These are phyloP conservation scores for Pinus tabuliformis DNA, from an alignment of 75 land plant genomes.

Conservation along the genomic window DNA sequence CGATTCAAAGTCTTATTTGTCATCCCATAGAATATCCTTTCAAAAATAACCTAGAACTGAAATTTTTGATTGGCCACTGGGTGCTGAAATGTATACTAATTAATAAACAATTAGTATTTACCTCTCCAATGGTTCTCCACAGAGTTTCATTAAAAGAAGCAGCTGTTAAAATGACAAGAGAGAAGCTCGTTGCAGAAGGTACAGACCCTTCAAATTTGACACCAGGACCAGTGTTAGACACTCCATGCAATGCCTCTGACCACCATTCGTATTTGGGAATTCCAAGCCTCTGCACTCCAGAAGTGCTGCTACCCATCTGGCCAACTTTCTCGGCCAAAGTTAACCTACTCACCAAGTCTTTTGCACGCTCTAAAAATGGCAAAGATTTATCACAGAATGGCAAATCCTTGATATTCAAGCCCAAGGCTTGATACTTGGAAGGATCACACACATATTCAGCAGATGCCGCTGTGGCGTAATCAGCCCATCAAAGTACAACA, in stretches of 20 bases:
- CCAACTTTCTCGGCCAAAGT: slow-evolving; percentile 50
- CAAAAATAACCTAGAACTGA: no score
- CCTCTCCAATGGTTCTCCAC: no score
- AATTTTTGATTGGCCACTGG: no score
- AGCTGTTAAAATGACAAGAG: background rate
- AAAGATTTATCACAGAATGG: slow-evolving; percentile 46
- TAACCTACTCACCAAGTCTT: slow-evolving; percentile 43
- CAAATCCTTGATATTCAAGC: slow-evolving; percentile 3
- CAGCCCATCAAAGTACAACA: no score
- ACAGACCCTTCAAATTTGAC: slow-evolving; percentile 29
- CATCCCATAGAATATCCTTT: no score
- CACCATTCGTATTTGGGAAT: slow-evolving; percentile 69
- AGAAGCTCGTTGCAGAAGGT: slow-evolving; percentile 72
- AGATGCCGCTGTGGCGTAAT: no score
- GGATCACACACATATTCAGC: background rate
- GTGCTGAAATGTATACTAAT: no score
- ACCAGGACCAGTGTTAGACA: slow-evolving; percentile 39
- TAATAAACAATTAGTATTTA: no score
- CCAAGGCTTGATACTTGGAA: background rate
- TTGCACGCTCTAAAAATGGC: slow-evolving; percentile 24
- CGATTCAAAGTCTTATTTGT: no score
- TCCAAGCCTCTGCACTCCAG: slow-evolving; percentile 51
- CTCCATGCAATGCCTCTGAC: slow-evolving; percentile 78
- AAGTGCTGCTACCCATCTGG: slow-evolving; percentile 33
- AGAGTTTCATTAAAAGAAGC: no score